Conservation (phyloP, 305 asterid genomes). For the Rubia peregrina region DNA sequence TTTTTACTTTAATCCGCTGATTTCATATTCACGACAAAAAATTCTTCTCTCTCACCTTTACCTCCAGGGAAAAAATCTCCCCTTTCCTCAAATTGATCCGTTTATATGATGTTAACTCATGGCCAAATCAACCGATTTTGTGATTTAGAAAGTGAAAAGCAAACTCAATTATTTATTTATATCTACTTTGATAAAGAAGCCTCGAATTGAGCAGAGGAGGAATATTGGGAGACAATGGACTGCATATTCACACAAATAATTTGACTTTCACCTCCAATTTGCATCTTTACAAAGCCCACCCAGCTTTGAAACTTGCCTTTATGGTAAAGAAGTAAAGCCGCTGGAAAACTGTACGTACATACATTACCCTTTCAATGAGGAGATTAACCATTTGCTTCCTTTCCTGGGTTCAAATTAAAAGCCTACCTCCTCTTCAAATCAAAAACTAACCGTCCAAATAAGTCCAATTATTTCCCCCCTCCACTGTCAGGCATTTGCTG, state of each 20-base stretch:
- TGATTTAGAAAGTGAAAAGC: not conserved
- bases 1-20: no score
- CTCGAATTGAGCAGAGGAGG: constrained; percentile 3
- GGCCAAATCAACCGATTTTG: no score
- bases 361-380: not conserved
- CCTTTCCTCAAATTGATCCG: no score
- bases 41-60: no score
- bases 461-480: not conserved
- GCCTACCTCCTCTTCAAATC: not conserved
- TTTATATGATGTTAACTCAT: no score
- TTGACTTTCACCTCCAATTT: constrained; percentile 10
- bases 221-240: constrained; percentile 3
- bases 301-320: not conserved
- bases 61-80: no score
- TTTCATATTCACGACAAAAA: no score
- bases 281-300: not conserved
- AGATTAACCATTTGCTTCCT: not conserved
- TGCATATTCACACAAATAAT: not conserved
- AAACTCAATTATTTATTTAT: not conserved
- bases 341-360: not conserved
- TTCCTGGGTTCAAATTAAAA: not conserved
- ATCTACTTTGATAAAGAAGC: constrained; percentile 8
- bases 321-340: not conserved
- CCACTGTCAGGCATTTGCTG: not conserved
- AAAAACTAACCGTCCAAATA: not conserved